phyloP scores from a whole-genome alignment of 1,139 yeast genomes.

The Pichia sp. region DNA sequence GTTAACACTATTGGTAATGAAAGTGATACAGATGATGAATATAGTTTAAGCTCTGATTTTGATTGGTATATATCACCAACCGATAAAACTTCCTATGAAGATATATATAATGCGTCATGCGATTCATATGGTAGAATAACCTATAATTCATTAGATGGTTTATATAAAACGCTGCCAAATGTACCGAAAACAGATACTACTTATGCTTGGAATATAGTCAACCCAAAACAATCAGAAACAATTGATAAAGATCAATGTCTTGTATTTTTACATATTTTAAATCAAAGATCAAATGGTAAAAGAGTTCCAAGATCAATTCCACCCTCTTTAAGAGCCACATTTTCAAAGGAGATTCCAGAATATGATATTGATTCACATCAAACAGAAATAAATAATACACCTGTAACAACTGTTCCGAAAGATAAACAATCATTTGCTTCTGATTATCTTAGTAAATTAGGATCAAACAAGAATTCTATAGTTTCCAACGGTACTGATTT shows the following conservation, averaged over 20 bases:
- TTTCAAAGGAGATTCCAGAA: constrained; percentile 77
- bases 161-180: constrained; percentile 60
- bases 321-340: constrained; percentile 85
- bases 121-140: constrained; percentile 81
- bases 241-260: constrained; percentile 91
- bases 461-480: constrained; percentile 29
- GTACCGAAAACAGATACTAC: constrained; percentile 86
- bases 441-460: constrained; percentile 39
- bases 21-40: constrained; percentile 40
- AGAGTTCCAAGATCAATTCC: constrained; percentile 90
- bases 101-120: constrained; percentile 66
- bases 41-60: constrained; percentile 58
- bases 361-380: constrained; percentile 58
- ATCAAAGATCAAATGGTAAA: constrained; percentile 83
- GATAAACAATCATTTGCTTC: constrained; percentile 43
- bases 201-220: constrained; percentile 91
- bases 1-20: constrained; percentile 19
- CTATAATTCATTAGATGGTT: constrained; percentile 62
- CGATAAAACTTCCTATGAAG: constrained; percentile 72
- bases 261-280: constrained; percentile 82
- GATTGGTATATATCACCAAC: constrained; percentile 96
- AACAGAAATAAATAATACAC: constrained; percentile 32
- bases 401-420: constrained; percentile 17
- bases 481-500: constrained; percentile 29
- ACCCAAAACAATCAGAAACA: constrained; percentile 79